Conservation (phyloP, 805 yeast genomes). For the Clavispora asparagi region DNA sequence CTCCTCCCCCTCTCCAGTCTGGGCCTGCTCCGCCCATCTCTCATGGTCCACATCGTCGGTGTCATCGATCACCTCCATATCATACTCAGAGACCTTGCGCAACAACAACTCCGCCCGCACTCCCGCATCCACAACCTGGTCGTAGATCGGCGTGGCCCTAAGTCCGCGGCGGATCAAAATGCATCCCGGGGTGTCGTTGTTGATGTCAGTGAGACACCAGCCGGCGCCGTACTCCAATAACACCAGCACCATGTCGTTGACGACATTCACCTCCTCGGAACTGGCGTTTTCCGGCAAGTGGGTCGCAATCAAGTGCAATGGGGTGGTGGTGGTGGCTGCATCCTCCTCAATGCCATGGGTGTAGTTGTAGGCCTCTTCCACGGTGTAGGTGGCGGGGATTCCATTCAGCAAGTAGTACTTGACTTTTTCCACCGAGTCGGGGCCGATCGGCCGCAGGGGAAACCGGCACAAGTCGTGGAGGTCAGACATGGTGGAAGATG, state of each 20-base stretch:
- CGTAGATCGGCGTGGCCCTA: conserved; percentile 35
- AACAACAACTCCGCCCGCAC: conserved; percentile 81
- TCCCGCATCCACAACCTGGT: conserved; percentile 72
- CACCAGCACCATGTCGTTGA: conserved; percentile 52
- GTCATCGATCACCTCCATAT: conserved; percentile 55
- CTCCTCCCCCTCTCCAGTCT: not conserved
- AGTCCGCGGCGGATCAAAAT: conserved; percentile 52
- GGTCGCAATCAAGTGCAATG: conserved; percentile 65
- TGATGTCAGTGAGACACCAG: conserved; percentile 75
- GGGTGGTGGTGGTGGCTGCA: conserved; percentile 58
- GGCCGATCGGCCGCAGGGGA: conserved; percentile 45
- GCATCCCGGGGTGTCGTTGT: conserved; percentile 82
- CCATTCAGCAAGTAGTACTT: conserved; percentile 51
- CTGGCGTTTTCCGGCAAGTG: conserved; percentile 43
- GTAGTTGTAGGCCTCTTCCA: conserved; percentile 66
- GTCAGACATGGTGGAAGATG: conserved; percentile 51
- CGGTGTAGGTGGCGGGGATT: conserved; percentile 77
- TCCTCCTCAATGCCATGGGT: conserved; percentile 38
- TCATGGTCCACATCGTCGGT: conserved; percentile 24
- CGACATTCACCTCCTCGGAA: conserved; percentile 39
- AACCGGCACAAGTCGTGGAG: conserved; percentile 60
- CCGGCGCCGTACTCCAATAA: conserved; percentile 86
- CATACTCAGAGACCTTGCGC: conserved; percentile 60
- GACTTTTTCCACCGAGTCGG: conserved; percentile 40
- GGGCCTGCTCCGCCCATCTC: conserved; percentile 11